Conservation (phyloP, 306 rosid genomes). For the Sophora flavescens region DNA sequence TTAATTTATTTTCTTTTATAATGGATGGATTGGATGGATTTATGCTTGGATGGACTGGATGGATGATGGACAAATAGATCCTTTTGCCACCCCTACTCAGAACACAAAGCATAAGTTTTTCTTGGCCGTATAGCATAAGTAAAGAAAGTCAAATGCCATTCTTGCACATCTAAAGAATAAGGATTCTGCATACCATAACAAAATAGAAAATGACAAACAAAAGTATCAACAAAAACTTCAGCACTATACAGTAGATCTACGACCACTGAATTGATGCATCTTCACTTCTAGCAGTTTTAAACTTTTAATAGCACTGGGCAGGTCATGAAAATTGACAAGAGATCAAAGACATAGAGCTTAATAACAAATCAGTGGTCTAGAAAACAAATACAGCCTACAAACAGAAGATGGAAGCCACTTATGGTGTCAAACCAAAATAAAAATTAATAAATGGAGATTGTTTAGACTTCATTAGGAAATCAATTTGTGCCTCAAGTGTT, state of each 20-base stretch:
- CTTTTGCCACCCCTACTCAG: too few species aligned
- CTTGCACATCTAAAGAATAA: constrained; percentile 21
- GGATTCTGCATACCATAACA: constrained; percentile 17
- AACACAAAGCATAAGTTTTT: constrained; percentile 8
- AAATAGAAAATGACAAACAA: constrained; percentile 30
- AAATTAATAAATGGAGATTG: background rate
- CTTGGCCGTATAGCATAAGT: background rate
- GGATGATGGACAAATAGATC: too few species aligned
- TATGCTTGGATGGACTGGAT: too few species aligned
- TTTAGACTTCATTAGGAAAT: background rate
- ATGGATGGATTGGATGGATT: too few species aligned
- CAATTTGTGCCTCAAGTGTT: background rate
- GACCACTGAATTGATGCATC: constrained; percentile 14
- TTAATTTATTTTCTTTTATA: too few species aligned
- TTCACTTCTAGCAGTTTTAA: background rate
- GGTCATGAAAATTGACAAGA: background rate
- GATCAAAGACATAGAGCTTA: background rate
- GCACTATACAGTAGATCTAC: constrained; percentile 8
- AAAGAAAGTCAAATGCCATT: constrained; percentile 28
- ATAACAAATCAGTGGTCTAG: constrained; percentile 2
- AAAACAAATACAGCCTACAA: constrained; percentile 5
- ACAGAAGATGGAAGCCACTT: background rate
- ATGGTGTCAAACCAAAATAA: constrained; percentile 24
- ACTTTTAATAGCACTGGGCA: background rate
- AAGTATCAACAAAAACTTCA: background rate